phyloP scores from a whole-genome alignment of 495 filamentous ascomycete genomes.

The Lophiostoma macrostomum region DNA sequence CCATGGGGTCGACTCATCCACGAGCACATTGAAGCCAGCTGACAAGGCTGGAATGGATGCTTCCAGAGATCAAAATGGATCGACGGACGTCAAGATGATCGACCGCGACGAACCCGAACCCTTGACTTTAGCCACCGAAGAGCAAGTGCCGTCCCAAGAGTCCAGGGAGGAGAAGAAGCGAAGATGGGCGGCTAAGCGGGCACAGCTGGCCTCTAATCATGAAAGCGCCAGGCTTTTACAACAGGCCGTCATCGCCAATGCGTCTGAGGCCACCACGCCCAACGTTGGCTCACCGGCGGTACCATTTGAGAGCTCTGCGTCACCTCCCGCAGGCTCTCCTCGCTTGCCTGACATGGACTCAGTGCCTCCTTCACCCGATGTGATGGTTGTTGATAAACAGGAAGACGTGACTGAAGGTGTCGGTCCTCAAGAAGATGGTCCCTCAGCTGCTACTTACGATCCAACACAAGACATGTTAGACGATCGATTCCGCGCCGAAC shows the following conservation, averaged over 20 bases:
- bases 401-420: slow-evolving; percentile 57
- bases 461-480: slow-evolving; percentile 90
- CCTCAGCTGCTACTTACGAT: slow-evolving; percentile 94
- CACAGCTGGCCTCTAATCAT: slow-evolving; percentile 47
- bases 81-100: neutral
- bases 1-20: too few species aligned
- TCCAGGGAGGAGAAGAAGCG: slow-evolving; percentile 76
- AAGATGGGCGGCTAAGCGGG: slow-evolving; percentile 82
- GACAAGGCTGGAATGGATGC: too few species aligned
- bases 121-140: neutral
- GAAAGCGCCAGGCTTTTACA: slow-evolving; percentile 66
- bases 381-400: slow-evolving; percentile 55
- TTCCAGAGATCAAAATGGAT: too few species aligned
- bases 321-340: slow-evolving; percentile 40
- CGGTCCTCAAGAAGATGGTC: slow-evolving; percentile 56
- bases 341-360: slow-evolving; percentile 49
- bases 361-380: slow-evolving; percentile 51
- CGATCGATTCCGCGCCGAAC: slow-evolving; percentile 70
- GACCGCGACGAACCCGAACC: neutral
- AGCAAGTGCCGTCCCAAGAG: slow-evolving; percentile 43
- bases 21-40: too few species aligned
- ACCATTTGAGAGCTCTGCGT: slow-evolving; percentile 15
- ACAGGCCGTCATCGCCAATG: slow-evolving; percentile 66
- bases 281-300: slow-evolving; percentile 43
- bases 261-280: slow-evolving; percentile 55